Evolutionary conservation across 2,329 filamentous ascomycete genomes (phyloP), one percentile per base, ranked within the genome.

Genomic region (Calonectria pseudoreteaudii): DNA sequence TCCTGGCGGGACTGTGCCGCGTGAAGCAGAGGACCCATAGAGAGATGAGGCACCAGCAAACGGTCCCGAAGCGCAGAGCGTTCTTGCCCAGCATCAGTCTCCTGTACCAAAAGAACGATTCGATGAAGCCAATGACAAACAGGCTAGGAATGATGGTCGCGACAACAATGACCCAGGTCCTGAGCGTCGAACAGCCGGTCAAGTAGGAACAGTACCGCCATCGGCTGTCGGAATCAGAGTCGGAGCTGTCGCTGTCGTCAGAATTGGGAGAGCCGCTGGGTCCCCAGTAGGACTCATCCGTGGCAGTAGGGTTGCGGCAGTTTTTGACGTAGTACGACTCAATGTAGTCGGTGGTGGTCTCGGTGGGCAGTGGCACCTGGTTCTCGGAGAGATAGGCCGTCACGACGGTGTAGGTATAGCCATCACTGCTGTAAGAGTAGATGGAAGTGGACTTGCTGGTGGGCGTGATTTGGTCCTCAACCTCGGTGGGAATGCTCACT

Each of bases 71-170:
- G 20, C 81, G 77, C 18, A 83, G 74, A 10, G 82, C 74, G 56
- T 66, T 66, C 72, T 79, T 78, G 34, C 83, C 82, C 6, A 76
- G 72, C 81, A 84, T 84, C 66, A 83, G 68, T 26, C 80, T 73
- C n/a, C 77, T 75, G 75, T 82, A 83, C 82, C 83, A 84, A 58
- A 81, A 73, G 72, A 76, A 83, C 28, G 79, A 82, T 67, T 83
- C 81, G 28, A 81, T 10, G 71, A 81, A 82, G 34, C 82, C 81
- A 6, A 81, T 71, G 11, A 83, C 31, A 68, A 83, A 82, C 16
- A 84, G 28, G 16, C 74, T n/a, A 0, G 81, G 81, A 30, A 84
- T 52, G 23, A 83, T 30, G 11, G 71, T 56, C 7, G 77, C 79
- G 1, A 83, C 23, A 16, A 80, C 75, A n/a, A 84, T 78, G 49